These are phyloP conservation scores for Apiospora marii DNA, from an alignment of 2,329 filamentous ascomycete genomes.

Conservation along the genomic window DNA sequence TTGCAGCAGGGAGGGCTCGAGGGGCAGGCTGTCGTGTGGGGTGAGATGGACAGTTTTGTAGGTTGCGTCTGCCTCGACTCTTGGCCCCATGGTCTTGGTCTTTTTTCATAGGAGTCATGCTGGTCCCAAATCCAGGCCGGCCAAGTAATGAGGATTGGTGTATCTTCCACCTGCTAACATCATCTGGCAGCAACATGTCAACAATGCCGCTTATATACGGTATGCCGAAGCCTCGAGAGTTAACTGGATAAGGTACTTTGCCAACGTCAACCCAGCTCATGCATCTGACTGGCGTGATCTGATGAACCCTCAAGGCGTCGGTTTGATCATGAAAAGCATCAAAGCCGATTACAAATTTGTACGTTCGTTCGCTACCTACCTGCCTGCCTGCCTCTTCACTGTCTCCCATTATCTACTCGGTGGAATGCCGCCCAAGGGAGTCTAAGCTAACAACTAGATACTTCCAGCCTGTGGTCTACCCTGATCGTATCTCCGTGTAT, in stretches of 20 bases:
- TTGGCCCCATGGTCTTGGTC: neutral
- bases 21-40: slow-evolving; percentile 47
- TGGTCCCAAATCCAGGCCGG: neutral
- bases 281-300: slow-evolving; percentile 72
- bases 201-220: slow-evolving; percentile 84
- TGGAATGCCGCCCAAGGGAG: neutral
- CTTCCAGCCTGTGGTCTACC: slow-evolving; percentile 78
- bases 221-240: slow-evolving; percentile 85
- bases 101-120: neutral
- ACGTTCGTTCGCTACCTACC: slow-evolving; percentile 42
- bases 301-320: slow-evolving; percentile 70
- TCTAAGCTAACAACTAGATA: neutral
- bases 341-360: slow-evolving; percentile 90
- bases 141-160: too few relatives aligned
- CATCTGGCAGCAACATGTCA: slow-evolving; percentile 73
- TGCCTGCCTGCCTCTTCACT: too few relatives aligned
- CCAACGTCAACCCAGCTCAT: slow-evolving; percentile 67
- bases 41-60: slow-evolving; percentile 75
- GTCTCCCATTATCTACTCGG: neutral
- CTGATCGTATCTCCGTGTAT: slow-evolving; percentile 83
- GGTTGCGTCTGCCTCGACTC: slow-evolving; percentile 29
- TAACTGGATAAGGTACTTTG: slow-evolving; percentile 79
- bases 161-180: neutral
- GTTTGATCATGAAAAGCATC: slow-evolving; percentile 82
- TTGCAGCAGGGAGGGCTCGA: slow-evolving; percentile 36